Base-by-base conservation (phyloP, 176 grass and related monocot genomes). In the Zoysia pacifica region DNA sequence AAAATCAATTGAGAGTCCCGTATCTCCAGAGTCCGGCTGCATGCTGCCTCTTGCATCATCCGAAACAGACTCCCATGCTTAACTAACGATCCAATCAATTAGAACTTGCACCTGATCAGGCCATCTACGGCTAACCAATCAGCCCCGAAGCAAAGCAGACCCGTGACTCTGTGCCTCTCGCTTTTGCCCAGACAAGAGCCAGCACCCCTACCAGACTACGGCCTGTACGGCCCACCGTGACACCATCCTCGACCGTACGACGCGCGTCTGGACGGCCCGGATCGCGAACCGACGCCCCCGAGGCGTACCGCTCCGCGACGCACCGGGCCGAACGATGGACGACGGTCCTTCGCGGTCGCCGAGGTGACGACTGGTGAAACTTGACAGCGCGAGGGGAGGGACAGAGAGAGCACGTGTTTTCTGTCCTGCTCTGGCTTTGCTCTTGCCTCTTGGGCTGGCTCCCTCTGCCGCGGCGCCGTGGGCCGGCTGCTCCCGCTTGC, bases 191-290 rank as follows among this genome's bases (percentile, higher is more conserved):
- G n/a, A 14, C 43, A 28, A 60, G 15, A 16, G 5, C 7, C 47
- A 46, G 28, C 3, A 16, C 9, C 63, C 9, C 63, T 2, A 73
- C 11, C 61, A 68, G 13, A 46, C 78, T 76, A 70, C 64, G 72
- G 72, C 73, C 79, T 68, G 75, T 83, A 79, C 81, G 86, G 81
- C 76, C 86, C 81, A 74, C 75, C 39, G 2, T 39, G 9, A 18
- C 46, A 50, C 28, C 28, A 28, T 28, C 8, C 49, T 59, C 7
- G 43, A 16, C 71, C 70, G 70, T 53, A n/a, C 70, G 49, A 44
- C 5, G 9, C 46, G 13, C 2, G 3, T 44, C 7, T 49, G 37
- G 72, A 82, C 79, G 85, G 79, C 9, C 72, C 40, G 0, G 73
- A 87, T 82, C 48, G 3, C 48, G 3, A 62, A 36, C 59, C 59